Evolutionary conservation across 2,329 filamentous ascomycete genomes (phyloP), one percentile per base, ranked within the genome.

Genomic region (Colletotrichum gloeosporioides): DNA sequence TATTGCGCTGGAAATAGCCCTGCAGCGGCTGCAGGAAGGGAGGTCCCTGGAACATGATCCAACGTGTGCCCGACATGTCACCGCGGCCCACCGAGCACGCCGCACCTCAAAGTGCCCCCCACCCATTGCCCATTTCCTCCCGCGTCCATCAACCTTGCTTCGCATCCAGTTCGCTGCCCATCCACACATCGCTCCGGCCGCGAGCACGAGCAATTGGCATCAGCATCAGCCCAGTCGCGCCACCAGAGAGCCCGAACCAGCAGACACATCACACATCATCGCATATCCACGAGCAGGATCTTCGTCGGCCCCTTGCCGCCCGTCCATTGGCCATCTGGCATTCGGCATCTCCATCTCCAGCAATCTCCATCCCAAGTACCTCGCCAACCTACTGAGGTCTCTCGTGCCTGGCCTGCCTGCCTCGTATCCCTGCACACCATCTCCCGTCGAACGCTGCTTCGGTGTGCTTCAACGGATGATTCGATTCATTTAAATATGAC

Each of bases 31-130:
- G 44, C 44, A 22, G 44, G n/a, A 22, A 22, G 44, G n/a, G 44
- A 53, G 44, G n/a, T 29, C 27, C 59, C 29, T 62, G 27, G 16
- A 62, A n/a, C 62, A 73, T 75, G 61, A 57, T 63, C 69, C 73
- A 73, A 73, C 73, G 55, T 44, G 22, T 73, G 39, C 39, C 64
- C 44, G 64, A 76, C 65, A 76, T 76, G 74, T 76, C 70, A 76
- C 74, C 74, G 64, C 59, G 36, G 44, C 29, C 74, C 70, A 73
- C 70, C 68, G 57, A 63, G n/a, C 68, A 70, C 68, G 49, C 32
- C 63, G 44, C 44, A 22, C 44, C 44, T 49, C n/a, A 49, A 22
- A 22, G 44, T 49, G 44, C 44, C 44, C 44, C 44, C 44, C 44
- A 49, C 44, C 44, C 44, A 22, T 59, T 34, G 12, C 53, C 65